Percentiles rank a stretch among this genome's conserved stretches.
phyloP scores from a whole-genome alignment of 1,284 basidiomycete species.

The Marasmius oreades region DNA sequence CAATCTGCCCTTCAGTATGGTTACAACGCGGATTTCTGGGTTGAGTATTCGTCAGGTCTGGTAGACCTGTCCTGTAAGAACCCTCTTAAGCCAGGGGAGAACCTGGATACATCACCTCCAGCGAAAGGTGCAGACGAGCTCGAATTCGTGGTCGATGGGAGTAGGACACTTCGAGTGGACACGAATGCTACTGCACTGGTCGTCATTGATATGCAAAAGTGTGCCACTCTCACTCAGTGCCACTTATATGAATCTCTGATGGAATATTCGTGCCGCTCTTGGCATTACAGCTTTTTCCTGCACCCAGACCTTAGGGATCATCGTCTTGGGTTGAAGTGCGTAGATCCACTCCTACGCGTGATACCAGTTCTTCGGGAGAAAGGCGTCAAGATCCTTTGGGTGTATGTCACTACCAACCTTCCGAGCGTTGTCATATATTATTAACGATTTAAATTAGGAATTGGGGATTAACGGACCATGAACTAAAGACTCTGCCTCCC shows the following conservation, averaged over 20 bases:
- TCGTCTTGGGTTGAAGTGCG: slow-evolving; percentile 53
- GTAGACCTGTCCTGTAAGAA: slow-evolving; percentile 54
- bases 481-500: slow-evolving; percentile 60
- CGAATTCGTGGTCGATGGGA: slow-evolving; percentile 52
- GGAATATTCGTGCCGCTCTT: background rate
- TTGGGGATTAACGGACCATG: slow-evolving; percentile 65
- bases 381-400: slow-evolving; percentile 64
- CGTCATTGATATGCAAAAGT: slow-evolving; percentile 76
- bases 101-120: slow-evolving; percentile 26
- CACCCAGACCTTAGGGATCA: slow-evolving; percentile 59
- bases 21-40: slow-evolving; percentile 56
- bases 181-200: slow-evolving; percentile 50
- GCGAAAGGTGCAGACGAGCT: slow-evolving; percentile 37
- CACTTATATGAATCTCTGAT: background rate
- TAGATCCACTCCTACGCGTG: slow-evolving; percentile 49
- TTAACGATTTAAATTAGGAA: slow-evolving; percentile 38
- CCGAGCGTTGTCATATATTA: slow-evolving; percentile 4
- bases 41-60: slow-evolving; percentile 63
- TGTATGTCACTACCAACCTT: slow-evolving; percentile 36
- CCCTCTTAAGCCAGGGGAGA: slow-evolving; percentile 17
- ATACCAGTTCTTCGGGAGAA: slow-evolving; percentile 47
- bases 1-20: slow-evolving; percentile 48
- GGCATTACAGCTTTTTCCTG: slow-evolving; percentile 51
- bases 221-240: slow-evolving; percentile 15
- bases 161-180: slow-evolving; percentile 48